Evolutionary conservation across 805 yeast genomes (phyloP).

Genomic region (Candida vaughaniae): DNA sequence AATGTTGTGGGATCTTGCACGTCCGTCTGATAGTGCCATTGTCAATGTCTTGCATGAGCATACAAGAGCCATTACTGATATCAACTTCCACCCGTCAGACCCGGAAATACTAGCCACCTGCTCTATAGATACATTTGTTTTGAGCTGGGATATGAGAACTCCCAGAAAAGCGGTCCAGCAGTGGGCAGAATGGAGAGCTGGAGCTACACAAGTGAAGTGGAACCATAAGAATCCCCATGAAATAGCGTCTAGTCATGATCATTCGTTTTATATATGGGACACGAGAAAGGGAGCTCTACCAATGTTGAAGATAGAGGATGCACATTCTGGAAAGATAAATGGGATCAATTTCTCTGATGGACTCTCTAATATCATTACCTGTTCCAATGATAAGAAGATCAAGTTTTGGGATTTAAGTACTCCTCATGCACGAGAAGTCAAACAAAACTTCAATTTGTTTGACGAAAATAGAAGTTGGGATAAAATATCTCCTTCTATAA

Average conservation of each 20-base stretch:
- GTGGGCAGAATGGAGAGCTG: conserved; percentile 94
- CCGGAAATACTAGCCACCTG: conserved; percentile 92
- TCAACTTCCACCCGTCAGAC: conserved; percentile 83
- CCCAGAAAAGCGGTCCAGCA: conserved; percentile 70
- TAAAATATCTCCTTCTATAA: conserved; percentile 46
- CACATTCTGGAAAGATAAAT: conserved; percentile 84
- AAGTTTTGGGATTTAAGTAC: conserved; percentile 68
- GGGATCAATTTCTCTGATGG: conserved; percentile 80
- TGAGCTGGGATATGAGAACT: conserved; percentile 87
- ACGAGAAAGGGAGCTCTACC: conserved; percentile 79
- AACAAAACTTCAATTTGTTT: conserved; percentile 19
- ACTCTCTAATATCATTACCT: conserved; percentile 63
- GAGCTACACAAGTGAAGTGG: conserved; percentile 96
- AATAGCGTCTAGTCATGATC: conserved; percentile 84
- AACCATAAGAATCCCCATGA: conserved; percentile 71
- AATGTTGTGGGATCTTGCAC: conserved; percentile 84
- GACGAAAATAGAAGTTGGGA: conserved; percentile 12
- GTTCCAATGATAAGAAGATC: conserved; percentile 83
- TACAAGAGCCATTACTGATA: conserved; percentile 91
- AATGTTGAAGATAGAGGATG: conserved; percentile 54
- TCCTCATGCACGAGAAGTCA: conserved; percentile 11
- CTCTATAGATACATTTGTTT: conserved; percentile 84
- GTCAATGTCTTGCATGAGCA: conserved; percentile 88
- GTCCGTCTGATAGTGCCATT: conserved; percentile 70
- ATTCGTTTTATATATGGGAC: conserved; percentile 85